A percentile compares a stretch with the other conserved stretches of the same genome.
phyloP scores from a whole-genome alignment of 331 rosid species.

The Quercus tomentella region DNA sequence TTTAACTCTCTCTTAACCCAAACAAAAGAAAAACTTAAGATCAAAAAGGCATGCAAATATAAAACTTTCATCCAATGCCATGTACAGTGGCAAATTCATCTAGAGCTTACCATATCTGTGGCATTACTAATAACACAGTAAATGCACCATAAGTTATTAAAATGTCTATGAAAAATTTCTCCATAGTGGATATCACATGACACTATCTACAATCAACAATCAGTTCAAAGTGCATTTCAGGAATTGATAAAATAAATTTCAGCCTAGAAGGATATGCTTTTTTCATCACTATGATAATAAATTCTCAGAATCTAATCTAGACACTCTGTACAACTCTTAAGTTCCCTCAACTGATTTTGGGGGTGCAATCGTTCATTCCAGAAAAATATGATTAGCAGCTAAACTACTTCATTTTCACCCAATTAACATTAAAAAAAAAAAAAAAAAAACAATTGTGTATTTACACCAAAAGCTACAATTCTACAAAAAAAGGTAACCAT shows the following conservation, averaged over 20 bases:
- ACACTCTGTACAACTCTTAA: neutral
- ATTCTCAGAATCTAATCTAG: neutral
- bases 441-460: neutral
- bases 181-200: neutral
- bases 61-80: neutral
- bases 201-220: neutral
- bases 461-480: conserved; percentile 1
- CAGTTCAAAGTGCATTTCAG: neutral
- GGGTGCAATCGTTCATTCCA: neutral
- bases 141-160: no score
- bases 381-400: no score
- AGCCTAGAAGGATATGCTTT: neutral
- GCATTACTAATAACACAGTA: no score
- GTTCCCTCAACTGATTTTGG: neutral
- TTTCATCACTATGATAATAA: neutral
- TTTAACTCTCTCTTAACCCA: no score
- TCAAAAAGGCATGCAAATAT: neutral
- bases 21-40: no score
- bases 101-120: neutral
- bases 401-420: neutral
- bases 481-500: neutral
- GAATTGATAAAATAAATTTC: neutral
- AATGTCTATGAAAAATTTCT: no score
- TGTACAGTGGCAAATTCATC: neutral
- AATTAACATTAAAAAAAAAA: neutral